Percentiles rank a stretch among this genome's conserved stretches.
These are phyloP conservation scores for Shiraia bambusicola DNA, from an alignment of 2,329 filamentous ascomycete species.

Conservation along the genomic window DNA sequence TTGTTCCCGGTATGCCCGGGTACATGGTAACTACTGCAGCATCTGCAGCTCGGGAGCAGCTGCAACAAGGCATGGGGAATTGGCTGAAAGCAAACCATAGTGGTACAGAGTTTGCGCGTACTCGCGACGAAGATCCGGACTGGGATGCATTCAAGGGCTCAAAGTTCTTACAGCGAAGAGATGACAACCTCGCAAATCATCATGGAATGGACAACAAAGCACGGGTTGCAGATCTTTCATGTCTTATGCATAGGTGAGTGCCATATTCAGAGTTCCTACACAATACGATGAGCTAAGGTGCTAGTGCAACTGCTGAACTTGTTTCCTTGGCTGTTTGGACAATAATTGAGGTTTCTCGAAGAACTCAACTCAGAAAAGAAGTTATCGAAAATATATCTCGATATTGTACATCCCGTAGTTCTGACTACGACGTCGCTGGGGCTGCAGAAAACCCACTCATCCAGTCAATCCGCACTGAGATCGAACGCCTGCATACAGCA, in stretches of 20 bases:
- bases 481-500: slow-evolving; percentile 23
- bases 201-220: slow-evolving; percentile 11
- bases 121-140: slow-evolving; percentile 10
- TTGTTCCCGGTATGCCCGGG: slow-evolving; percentile 20
- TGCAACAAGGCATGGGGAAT: slow-evolving; percentile 22
- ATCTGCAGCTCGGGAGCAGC: slow-evolving; percentile 18
- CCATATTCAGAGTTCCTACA: no score
- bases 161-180: slow-evolving; percentile 24
- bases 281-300: slow-evolving; percentile 4
- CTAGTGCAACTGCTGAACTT: slow-evolving; percentile 18
- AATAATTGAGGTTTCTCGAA: slow-evolving; percentile 24
- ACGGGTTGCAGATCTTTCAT: slow-evolving; percentile 24
- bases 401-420: slow-evolving; percentile 8
- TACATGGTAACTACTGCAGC: slow-evolving; percentile 14
- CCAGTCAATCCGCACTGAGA: slow-evolving; percentile 29
- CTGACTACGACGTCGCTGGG: slow-evolving; percentile 17
- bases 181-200: slow-evolving; percentile 11
- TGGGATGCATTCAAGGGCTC: slow-evolving; percentile 26
- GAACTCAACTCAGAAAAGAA: slow-evolving; percentile 18
- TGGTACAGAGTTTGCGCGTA: slow-evolving; percentile 18
- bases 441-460: slow-evolving; percentile 22
- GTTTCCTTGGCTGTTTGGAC: slow-evolving; percentile 28
- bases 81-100: slow-evolving; percentile 23
- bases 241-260: slow-evolving; percentile 28
- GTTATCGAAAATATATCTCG: slow-evolving; percentile 14